phyloP scores from a whole-genome alignment of 1,139 yeast species.

The Diutina mesorugosa region DNA sequence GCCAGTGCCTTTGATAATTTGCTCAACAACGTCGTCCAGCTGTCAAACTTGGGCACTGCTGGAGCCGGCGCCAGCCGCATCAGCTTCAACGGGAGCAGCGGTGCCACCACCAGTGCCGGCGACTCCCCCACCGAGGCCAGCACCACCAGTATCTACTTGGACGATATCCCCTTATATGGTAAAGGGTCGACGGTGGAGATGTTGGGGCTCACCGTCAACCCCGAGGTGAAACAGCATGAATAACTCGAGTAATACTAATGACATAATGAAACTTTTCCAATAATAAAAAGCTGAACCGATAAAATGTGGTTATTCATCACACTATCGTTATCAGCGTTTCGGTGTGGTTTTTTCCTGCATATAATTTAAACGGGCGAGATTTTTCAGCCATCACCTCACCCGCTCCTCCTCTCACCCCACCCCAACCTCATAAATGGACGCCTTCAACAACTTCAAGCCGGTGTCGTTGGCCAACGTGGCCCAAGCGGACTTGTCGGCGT shows the following conservation, averaged over 20 bases:
- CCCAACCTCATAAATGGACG: background rate
- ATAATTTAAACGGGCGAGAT: background rate
- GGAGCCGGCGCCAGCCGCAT: background rate
- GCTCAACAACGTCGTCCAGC: conserved; percentile 13
- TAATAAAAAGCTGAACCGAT: too few species aligned
- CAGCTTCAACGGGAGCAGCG: background rate
- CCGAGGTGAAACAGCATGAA: conserved; percentile 7
- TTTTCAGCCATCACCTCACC: background rate
- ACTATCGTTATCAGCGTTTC: background rate
- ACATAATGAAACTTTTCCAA: background rate
- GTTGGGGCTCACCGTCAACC: conserved; percentile 18
- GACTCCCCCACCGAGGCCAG: conserved; percentile 7
- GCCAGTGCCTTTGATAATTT: conserved; percentile 20
- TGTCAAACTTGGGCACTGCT: background rate
- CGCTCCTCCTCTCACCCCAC: background rate
- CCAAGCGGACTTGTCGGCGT: background rate
- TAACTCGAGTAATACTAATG: background rate
- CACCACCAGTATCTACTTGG: conserved; percentile 18
- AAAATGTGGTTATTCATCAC: too few species aligned
- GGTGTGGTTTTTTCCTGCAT: background rate
- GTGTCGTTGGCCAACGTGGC: conserved; percentile 5
- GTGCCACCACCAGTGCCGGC: background rate
- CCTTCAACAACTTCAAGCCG: conserved; percentile 6
- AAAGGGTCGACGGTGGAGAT: conserved; percentile 27
- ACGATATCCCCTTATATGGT: conserved; percentile 27